Evolutionary conservation across 2,329 filamentous ascomycete genomes (phyloP).

Genomic region (Hypoxylon sp.): DNA sequence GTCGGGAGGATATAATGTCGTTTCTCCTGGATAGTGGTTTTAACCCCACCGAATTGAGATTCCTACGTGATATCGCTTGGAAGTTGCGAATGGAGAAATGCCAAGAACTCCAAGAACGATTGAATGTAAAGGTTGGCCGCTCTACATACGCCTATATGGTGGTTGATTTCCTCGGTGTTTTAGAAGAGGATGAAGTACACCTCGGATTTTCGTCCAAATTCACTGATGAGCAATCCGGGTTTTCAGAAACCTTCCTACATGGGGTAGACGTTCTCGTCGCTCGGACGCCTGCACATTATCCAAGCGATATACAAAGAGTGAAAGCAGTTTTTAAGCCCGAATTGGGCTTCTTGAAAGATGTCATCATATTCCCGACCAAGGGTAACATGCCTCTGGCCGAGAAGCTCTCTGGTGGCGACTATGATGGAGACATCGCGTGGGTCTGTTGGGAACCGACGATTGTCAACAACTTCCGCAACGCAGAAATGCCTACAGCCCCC

Average conservation of each 20-base stretch:
- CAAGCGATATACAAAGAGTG: constrained; percentile 81
- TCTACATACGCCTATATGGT: constrained; percentile 78
- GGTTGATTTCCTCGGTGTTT: constrained; percentile 73
- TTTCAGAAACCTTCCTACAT: constrained; percentile 68
- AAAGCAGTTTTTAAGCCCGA: constrained; percentile 70
- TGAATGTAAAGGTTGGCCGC: constrained; percentile 73
- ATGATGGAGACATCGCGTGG: constrained; percentile 86
- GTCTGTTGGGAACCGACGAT: constrained; percentile 79
- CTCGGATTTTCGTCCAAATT: constrained; percentile 79
- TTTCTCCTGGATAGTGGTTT: constrained; percentile 75
- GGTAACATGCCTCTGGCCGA: constrained; percentile 76
- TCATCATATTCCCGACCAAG: constrained; percentile 81
- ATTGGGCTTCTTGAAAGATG: constrained; percentile 79
- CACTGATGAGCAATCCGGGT: constrained; percentile 65
- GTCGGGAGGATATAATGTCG: constrained; percentile 66
- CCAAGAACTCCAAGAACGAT: constrained; percentile 65
- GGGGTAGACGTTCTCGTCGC: constrained; percentile 75
- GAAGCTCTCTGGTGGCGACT: constrained; percentile 83
- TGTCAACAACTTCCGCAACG: constrained; percentile 77
- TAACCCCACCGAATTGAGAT: constrained; percentile 62
- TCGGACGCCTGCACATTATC: constrained; percentile 77
- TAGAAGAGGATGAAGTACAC: constrained; percentile 77
- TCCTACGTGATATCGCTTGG: constrained; percentile 64
- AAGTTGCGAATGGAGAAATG: constrained; percentile 67
- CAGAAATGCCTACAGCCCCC: constrained; percentile 61